These are phyloP conservation scores for Didymella pinodella DNA, from an alignment of 2,329 filamentous ascomycete species.

Conservation along the genomic window DNA sequence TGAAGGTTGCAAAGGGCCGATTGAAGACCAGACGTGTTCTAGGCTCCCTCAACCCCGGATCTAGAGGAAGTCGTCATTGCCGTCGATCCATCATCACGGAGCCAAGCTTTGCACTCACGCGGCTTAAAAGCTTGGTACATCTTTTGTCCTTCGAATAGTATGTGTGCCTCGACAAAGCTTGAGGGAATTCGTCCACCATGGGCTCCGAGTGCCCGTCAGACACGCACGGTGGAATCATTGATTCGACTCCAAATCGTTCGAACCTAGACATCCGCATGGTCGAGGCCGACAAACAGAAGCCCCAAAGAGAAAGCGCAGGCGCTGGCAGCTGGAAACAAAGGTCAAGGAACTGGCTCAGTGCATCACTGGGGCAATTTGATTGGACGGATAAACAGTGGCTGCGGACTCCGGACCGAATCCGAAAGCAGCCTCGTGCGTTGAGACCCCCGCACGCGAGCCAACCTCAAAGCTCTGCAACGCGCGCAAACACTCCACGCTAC, in stretches of 20 bases:
- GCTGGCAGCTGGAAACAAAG: neutral
- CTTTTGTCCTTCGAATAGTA: conserved; percentile 2
- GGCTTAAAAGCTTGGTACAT: conserved; percentile 16
- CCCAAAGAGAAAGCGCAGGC: neutral
- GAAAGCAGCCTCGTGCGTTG: neutral
- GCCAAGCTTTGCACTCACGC: conserved; percentile 11
- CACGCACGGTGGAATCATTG: neutral
- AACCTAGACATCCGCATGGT: neutral
- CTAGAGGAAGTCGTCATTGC: neutral
- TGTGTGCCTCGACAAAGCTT: neutral
- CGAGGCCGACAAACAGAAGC: neutral
- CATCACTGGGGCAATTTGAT: neutral
- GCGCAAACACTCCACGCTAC: neutral
- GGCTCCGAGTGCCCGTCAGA: too few relatives aligned
- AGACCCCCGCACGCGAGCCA: neutral
- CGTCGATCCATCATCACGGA: conserved; percentile 10
- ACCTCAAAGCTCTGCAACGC: neutral
- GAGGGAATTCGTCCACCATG: neutral
- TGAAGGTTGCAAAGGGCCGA: neutral
- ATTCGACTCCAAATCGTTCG: neutral
- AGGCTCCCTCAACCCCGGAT: conserved; percentile 14
- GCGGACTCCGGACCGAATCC: neutral
- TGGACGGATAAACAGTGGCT: neutral
- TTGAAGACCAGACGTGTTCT: neutral
- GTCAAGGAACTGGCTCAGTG: neutral